Base-by-base conservation (phyloP, 2,329 filamentous ascomycete genomes). In the Hirsutella thompsonii region DNA sequence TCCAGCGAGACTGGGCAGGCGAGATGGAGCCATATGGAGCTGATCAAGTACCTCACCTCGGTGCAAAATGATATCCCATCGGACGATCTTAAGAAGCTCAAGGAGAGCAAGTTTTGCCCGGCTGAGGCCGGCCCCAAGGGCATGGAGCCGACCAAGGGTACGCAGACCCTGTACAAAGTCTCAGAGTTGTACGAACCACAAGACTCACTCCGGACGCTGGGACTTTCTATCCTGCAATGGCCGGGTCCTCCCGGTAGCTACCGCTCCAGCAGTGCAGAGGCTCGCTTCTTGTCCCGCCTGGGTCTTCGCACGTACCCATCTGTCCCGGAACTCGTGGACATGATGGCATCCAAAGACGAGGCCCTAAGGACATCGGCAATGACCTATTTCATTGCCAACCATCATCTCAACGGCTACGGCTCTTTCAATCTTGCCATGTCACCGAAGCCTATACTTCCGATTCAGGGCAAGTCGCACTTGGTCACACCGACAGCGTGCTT, bases 21-120 rank as follows among this genome's bases (percentile, higher is more conserved):
- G 45, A 79, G 80, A 58, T 94, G 86, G 85, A 95, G 87, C 43
- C 90, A 96, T 56, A 79, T 94, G 45, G 90, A 98, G 56, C 69
- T 98, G 20, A 88, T 98, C 60, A 90, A 88, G 52, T 98, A 98
- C 52, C 74, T 98, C 35, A 78, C 90, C 10, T 94, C 89, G 8
- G 92, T 98, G 21, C 79, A 77, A 45, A 76, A 84, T 40, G 92
- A 98, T 50, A 95, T 98, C 44, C 92, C 92, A 0, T 60, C 65
- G 9, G 80, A 81, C 38, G 92, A 98, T 56, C 73, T 95, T 41
- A 79, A 76, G 48, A 84, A 82, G 53, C 70, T 98, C 20, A 81
- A 74, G 42, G 74, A 80, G 38, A 87, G 87, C 0, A 78, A 77
- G 10, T 86, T 96, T 35, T 90, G 89, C 52, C 86, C 87, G 9